phyloP scores from a whole-genome alignment of 768 basidiomycete genomes.

The Hygrocybe coccinea region DNA sequence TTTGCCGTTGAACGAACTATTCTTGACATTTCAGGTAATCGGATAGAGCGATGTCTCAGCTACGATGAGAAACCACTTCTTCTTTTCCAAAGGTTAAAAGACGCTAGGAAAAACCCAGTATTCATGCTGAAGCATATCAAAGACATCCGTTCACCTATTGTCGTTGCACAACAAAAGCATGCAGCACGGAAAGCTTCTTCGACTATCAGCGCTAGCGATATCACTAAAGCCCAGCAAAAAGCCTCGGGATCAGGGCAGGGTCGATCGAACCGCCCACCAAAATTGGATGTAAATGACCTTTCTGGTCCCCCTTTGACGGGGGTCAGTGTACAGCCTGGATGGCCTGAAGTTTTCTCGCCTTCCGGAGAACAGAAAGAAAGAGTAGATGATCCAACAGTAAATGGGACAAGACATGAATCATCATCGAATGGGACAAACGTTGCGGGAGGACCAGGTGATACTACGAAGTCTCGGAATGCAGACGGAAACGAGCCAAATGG shows the following conservation, averaged over 20 bases:
- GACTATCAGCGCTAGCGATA: slow-evolving; percentile 41
- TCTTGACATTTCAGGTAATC: slow-evolving; percentile 44
- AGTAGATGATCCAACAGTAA: slow-evolving; percentile 38
- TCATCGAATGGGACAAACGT: slow-evolving; percentile 20
- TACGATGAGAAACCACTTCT: slow-evolving; percentile 98
- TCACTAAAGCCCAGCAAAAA: slow-evolving; percentile 37
- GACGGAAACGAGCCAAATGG: background rate
- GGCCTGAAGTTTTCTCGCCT: slow-evolving; percentile 73
- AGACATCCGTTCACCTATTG: slow-evolving; percentile 96
- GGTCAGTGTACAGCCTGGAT: slow-evolving; percentile 63
- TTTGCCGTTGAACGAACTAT: background rate
- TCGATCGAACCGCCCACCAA: slow-evolving; percentile 56
- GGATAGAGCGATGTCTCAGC: slow-evolving; percentile 88
- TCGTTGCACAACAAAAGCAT: slow-evolving; percentile 94
- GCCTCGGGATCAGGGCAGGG: slow-evolving; percentile 21
- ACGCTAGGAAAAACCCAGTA: slow-evolving; percentile 94
- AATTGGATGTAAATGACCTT: slow-evolving; percentile 64
- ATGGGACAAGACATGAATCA: slow-evolving; percentile 36
- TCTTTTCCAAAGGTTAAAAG: slow-evolving; percentile 96
- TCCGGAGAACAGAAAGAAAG: slow-evolving; percentile 39
- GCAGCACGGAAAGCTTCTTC: slow-evolving; percentile 77
- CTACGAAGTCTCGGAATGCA: background rate
- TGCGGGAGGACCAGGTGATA: background rate
- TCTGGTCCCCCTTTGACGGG: slow-evolving; percentile 39
- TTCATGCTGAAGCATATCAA: slow-evolving; percentile 98